phyloP scores from a whole-genome alignment of 1,139 yeast species.

The Meyerozyma athensensis region DNA sequence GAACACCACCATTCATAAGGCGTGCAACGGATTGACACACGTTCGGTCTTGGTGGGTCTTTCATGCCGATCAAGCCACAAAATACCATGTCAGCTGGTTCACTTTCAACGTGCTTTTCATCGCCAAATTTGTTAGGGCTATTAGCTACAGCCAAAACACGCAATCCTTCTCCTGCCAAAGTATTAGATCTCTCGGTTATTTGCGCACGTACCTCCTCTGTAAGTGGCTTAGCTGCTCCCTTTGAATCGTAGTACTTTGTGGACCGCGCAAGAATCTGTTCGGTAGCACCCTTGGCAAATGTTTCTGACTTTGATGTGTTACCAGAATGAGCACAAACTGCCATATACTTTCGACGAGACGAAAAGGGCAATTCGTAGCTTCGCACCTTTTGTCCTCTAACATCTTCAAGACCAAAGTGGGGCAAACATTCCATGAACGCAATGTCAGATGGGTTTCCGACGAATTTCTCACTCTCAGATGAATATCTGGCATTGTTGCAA shows the following conservation, averaged over 20 bases:
- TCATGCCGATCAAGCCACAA: constrained; percentile 88
- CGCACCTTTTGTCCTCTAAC: constrained; percentile 55
- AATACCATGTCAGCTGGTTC: constrained; percentile 60
- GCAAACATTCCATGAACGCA: constrained; percentile 73
- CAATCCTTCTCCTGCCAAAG: constrained; percentile 76
- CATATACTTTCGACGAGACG: constrained; percentile 83
- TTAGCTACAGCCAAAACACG: constrained; percentile 82
- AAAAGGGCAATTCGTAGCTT: constrained; percentile 74
- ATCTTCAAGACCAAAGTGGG: constrained; percentile 70
- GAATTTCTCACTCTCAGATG: constrained; percentile 63
- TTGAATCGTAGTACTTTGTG: constrained; percentile 51
- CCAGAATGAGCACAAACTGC: constrained; percentile 69
- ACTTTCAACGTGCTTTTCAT: constrained; percentile 28
- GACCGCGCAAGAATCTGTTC: constrained; percentile 69
- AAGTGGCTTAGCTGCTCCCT: constrained; percentile 51
- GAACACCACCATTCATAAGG: constrained; percentile 87
- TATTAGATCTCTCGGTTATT: constrained; percentile 53
- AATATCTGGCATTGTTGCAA: constrained; percentile 76
- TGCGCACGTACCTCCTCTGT: constrained; percentile 43
- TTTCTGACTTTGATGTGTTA: constrained; percentile 48
- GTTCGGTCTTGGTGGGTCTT: constrained; percentile 91
- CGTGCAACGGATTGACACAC: constrained; percentile 68
- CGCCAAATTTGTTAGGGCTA: constrained; percentile 28
- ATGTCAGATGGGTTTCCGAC: constrained; percentile 94
- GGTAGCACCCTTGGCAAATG: constrained; percentile 84